Evolutionary conservation across 768 basidiomycete species (phyloP), one percentile per base, ranked within the genome.

Genomic region (Strobilomyces confusus): DNA sequence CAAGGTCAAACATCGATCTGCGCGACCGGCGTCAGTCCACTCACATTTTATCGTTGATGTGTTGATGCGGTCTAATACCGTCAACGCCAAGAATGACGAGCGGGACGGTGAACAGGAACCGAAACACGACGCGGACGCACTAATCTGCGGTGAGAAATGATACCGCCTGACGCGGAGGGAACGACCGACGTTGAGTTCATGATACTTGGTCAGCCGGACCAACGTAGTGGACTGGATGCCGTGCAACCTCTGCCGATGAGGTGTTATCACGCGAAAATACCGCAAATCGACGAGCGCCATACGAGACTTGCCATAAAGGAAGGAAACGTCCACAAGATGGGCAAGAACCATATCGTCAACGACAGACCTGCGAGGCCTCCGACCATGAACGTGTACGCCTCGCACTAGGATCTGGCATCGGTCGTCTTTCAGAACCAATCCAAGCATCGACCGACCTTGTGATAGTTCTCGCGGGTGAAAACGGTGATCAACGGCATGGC

Each of bases 401-500:
- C 85, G 58, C 76, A 78, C 89, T 91, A 46, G 54, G 6, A 54
- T 51, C 38, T 22, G 25, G 13, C 26, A 42, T 55, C 64, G 58
- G 57, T 14, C 23, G 4, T 40, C 29, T 44, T 17, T 25, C 51
- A 19, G 5, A 32, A 44, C 7, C 4, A 17, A 30, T 15, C 23
- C 20, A 7, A 42, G 17, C 25, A 9, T 45, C 13, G 2, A 65
- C 74, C 29, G 36, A 87, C 89, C 75, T 79, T 82, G 36, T 82
- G 63, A 5, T 80, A 77, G 59, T 90, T 77, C 0, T 64, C 41
- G 22, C 84, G 80, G 0, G 85, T 85, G 48, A 89, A 69, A 33
- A 82, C 77, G 7, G 88, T 82, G 11, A 90, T 76, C 34, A 86
- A 65, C 1, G 89, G 89, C 81, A 92, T 83, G 63, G 80, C 84